phyloP scores from a whole-genome alignment of 805 yeast species.

The Metschnikowia chrysomelidarum region DNA sequence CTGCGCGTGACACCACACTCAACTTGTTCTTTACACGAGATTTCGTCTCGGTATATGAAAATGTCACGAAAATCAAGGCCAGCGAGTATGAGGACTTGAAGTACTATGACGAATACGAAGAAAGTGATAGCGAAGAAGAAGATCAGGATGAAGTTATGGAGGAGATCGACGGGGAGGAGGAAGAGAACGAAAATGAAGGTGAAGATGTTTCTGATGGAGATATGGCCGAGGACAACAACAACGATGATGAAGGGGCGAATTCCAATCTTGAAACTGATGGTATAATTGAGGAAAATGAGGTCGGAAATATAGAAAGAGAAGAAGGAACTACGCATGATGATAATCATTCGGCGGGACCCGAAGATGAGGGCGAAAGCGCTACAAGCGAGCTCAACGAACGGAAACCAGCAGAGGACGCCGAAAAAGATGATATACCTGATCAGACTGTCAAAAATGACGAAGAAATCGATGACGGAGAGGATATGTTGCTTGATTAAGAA shows the following conservation, averaged over 20 bases:
- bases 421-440: background rate
- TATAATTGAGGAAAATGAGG: slow-evolving; percentile 5
- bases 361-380: background rate
- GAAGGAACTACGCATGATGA: too few species aligned
- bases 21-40: slow-evolving; percentile 29
- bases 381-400: background rate
- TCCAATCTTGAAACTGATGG: too few species aligned
- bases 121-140: slow-evolving; percentile 20
- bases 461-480: background rate
- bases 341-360: background rate
- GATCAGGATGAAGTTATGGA: slow-evolving; percentile 1
- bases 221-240: slow-evolving; percentile 18
- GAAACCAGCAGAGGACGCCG: background rate
- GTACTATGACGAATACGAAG: slow-evolving; percentile 21
- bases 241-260: slow-evolving; percentile 13
- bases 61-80: slow-evolving; percentile 28
- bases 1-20: slow-evolving; percentile 29
- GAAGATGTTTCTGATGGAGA: slow-evolving; percentile 14
- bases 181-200: slow-evolving; percentile 18
- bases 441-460: background rate
- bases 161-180: slow-evolving; percentile 7
- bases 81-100: slow-evolving; percentile 29
- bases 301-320: background rate
- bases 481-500: slow-evolving; percentile 3
- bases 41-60: slow-evolving; percentile 25